These are phyloP conservation scores for Leptographium procerum DNA, from an alignment of 2,329 filamentous ascomycete species.

Conservation along the genomic window DNA sequence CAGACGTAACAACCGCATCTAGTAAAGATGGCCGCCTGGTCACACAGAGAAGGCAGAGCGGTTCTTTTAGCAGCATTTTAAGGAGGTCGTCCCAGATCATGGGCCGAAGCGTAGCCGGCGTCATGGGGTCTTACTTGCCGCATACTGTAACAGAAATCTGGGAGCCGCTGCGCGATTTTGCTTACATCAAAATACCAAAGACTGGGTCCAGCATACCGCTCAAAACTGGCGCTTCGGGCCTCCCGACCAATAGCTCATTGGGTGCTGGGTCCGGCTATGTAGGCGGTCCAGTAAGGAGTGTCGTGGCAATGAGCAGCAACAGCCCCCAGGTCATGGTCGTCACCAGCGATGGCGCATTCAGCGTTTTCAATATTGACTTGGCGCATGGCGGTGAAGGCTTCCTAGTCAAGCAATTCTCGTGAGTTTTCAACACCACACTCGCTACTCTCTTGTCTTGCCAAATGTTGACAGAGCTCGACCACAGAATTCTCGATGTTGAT, in stretches of 20 bases:
- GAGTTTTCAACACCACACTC: constrained; percentile 27
- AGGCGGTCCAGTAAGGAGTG: constrained; percentile 60
- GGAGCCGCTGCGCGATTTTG: constrained; percentile 91
- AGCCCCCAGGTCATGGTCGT: constrained; percentile 97
- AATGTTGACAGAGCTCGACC: constrained; percentile 1
- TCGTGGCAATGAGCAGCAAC: constrained; percentile 95
- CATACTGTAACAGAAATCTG: constrained; percentile 95
- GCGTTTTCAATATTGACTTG: constrained; percentile 90
- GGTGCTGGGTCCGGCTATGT: constrained; percentile 4
- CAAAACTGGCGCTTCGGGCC: background rate
- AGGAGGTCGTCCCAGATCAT: constrained; percentile 93
- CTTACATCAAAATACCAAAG: constrained; percentile 87
- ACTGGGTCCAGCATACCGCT: constrained; percentile 20
- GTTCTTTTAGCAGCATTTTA: constrained; percentile 80
- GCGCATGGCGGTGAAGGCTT: constrained; percentile 89
- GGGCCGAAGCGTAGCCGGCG: constrained; percentile 75
- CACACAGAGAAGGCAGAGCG: constrained; percentile 43
- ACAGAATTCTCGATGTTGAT: constrained; percentile 42
- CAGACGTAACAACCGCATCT: constrained; percentile 23
- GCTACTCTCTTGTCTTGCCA: background rate
- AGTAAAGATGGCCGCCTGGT: constrained; percentile 14
- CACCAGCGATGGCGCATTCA: constrained; percentile 89
- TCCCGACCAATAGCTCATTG: constrained; percentile 10
- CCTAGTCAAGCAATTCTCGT: constrained; percentile 88
- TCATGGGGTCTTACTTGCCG: constrained; percentile 83